A percentile compares a stretch with the other conserved stretches of the same genome.
phyloP scores from a whole-genome alignment of 2,329 filamentous ascomycete species.

The Chrysoporthe austroafricana region DNA sequence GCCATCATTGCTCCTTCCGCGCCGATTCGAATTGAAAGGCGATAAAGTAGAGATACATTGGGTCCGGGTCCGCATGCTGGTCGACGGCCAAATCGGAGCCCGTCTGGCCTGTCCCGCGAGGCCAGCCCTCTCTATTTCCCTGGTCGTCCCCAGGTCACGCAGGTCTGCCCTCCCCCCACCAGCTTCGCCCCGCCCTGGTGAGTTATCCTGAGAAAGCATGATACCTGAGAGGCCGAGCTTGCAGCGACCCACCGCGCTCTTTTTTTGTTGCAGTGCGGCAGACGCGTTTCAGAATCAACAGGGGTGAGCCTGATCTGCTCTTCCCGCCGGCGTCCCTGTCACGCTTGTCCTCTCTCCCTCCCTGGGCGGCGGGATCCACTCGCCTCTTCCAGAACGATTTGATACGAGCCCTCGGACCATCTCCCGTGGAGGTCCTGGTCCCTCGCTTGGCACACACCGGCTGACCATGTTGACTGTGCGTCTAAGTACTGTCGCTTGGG shows the following conservation, averaged over 20 bases:
- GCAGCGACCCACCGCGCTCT: not conserved
- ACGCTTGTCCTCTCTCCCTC: not conserved
- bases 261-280: slow-evolving; percentile 20
- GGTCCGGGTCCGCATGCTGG: slow-evolving; percentile 8
- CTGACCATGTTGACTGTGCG: slow-evolving; percentile 5
- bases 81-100: slow-evolving; percentile 24
- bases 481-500: not conserved
- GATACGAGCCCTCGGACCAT: slow-evolving; percentile 19
- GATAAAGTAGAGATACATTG: not conserved
- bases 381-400: slow-evolving; percentile 26
- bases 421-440: not conserved
- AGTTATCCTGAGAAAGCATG: not conserved
- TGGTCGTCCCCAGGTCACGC: not conserved
- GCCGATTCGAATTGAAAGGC: not conserved
- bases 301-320: slow-evolving; percentile 1
- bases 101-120: slow-evolving; percentile 20
- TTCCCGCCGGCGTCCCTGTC: not conserved
- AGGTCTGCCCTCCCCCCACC: not conserved
- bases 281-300: slow-evolving; percentile 20
- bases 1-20: not conserved
- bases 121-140: not conserved
- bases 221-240: slow-evolving; percentile 6
- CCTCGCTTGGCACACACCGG: not conserved
- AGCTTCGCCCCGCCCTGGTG: not conserved
- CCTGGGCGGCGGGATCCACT: slow-evolving; percentile 12